These are phyloP conservation scores for Pulveroboletus sp. DNA, from an alignment of 1,284 basidiomycete species.

Conservation along the genomic window DNA sequence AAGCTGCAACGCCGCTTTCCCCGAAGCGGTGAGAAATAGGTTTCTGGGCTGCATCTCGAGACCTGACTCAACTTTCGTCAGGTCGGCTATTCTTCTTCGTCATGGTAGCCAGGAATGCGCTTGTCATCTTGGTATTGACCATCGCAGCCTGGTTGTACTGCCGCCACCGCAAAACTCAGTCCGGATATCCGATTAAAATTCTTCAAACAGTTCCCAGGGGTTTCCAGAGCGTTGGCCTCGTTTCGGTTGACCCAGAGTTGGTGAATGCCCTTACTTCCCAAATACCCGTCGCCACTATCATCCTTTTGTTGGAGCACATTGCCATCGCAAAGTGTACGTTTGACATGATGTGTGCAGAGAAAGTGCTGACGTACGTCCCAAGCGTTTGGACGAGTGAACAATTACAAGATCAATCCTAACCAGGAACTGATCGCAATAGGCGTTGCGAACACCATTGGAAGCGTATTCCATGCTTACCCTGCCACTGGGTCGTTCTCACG, in stretches of 20 bases:
- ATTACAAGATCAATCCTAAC: constrained; percentile 97
- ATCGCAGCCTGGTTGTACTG: constrained; percentile 85
- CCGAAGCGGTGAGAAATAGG: constrained; percentile 47
- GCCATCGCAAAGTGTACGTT: constrained; percentile 84
- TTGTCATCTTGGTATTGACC: constrained; percentile 84
- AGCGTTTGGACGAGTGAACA: constrained; percentile 95
- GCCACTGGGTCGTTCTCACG: constrained; percentile 98
- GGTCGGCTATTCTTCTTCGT: constrained; percentile 89
- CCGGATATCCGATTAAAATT: constrained; percentile 85
- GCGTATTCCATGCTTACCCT: constrained; percentile 89
- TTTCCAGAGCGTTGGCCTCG: constrained; percentile 76
- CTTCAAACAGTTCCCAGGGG: constrained; percentile 83
- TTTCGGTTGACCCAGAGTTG: constrained; percentile 65
- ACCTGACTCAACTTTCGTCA: constrained; percentile 27
- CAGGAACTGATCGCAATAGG: constrained; percentile 98
- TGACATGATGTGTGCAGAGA: not conserved
- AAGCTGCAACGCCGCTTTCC: constrained; percentile 69
- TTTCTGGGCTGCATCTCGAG: not conserved
- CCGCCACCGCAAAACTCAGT: constrained; percentile 55
- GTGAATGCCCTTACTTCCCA: constrained; percentile 73
- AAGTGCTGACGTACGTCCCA: constrained; percentile 19
- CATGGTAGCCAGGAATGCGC: constrained; percentile 82
- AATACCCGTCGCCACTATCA: constrained; percentile 91
- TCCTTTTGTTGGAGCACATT: constrained; percentile 95
- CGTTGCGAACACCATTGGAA: constrained; percentile 88